Evolutionary conservation across 768 basidiomycete genomes (phyloP).

Genomic region (Lentinus brumalis): DNA sequence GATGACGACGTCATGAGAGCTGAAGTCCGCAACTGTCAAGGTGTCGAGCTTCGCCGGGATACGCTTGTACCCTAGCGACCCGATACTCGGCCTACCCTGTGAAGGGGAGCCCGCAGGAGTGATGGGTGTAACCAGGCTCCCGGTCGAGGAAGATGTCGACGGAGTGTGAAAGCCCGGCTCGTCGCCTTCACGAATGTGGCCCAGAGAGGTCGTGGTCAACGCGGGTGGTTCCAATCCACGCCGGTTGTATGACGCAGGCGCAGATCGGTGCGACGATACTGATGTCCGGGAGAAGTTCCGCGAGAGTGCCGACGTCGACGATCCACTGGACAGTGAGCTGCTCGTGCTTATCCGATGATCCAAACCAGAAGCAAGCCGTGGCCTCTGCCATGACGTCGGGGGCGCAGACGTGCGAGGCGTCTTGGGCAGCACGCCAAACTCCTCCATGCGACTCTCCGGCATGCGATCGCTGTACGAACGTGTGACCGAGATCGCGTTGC

Average conservation of each 20-base stretch:
- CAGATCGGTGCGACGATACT: slow-evolving; percentile 19
- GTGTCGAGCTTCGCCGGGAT: slow-evolving; percentile 14
- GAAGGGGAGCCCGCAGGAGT: slow-evolving; percentile 21
- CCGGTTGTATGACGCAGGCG: slow-evolving; percentile 13
- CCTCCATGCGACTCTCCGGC: slow-evolving; percentile 10
- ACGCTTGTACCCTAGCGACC: slow-evolving; percentile 6
- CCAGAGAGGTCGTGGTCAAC: slow-evolving; percentile 10
- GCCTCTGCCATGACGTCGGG: slow-evolving; percentile 26
- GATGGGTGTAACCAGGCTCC: slow-evolving; percentile 25
- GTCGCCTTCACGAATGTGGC: slow-evolving; percentile 24
- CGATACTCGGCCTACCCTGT: neutral
- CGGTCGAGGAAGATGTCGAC: slow-evolving; percentile 25
- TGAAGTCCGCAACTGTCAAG: slow-evolving; percentile 1
- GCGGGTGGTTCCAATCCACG: slow-evolving; percentile 8
- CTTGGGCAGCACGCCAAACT: slow-evolving; percentile 18
- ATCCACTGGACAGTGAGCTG: slow-evolving; percentile 17
- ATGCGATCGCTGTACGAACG: slow-evolving; percentile 28
- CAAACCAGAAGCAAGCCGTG: neutral
- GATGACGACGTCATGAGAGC: slow-evolving; percentile 5
- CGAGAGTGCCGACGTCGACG: slow-evolving; percentile 13
- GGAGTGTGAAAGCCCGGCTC: slow-evolving; percentile 20
- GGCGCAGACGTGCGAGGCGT: slow-evolving; percentile 14
- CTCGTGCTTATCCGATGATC: slow-evolving; percentile 14
- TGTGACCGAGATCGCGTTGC: slow-evolving; percentile 24
- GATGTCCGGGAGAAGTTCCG: slow-evolving; percentile 21